A percentile compares a stretch with the other conserved stretches of the same genome.
These are phyloP conservation scores for Gardenia jasminoides DNA, from an alignment of 257 asterid species.

Conservation along the genomic window DNA sequence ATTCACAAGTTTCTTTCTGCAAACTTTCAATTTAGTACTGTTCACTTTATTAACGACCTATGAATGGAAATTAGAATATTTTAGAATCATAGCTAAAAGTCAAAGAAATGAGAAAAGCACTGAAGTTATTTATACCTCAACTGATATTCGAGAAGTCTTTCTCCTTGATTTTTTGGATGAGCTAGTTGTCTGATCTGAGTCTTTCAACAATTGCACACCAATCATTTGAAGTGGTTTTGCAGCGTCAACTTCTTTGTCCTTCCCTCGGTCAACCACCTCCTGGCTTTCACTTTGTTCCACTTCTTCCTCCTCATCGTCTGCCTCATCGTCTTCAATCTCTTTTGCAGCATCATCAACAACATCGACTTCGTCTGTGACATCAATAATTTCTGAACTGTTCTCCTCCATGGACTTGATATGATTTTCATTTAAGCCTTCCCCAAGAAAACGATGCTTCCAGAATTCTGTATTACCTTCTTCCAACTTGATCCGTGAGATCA, in stretches of 20 bases:
- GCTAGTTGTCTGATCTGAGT: constrained; percentile 64
- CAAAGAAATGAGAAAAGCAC: not conserved
- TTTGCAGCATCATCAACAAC: constrained; percentile 52
- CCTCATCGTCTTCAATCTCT: constrained; percentile 76
- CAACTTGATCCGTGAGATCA: constrained; percentile 86
- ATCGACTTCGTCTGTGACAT: constrained; percentile 40
- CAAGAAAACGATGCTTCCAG: constrained; percentile 95
- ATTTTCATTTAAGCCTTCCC: constrained; percentile 74
- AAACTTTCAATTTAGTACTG: not conserved
- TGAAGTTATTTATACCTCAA: constrained; percentile 49
- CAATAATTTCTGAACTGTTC: constrained; percentile 47
- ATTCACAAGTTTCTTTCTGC: not conserved
- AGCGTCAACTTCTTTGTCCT: constrained; percentile 73
- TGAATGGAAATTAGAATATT: not conserved
- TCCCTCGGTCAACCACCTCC: constrained; percentile 67
- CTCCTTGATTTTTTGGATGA: constrained; percentile 74
- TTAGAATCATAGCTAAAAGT: too few relatives aligned
- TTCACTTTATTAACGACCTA: not conserved
- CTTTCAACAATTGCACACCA: constrained; percentile 90
- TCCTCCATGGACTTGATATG: constrained; percentile 56
- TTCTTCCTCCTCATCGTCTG: constrained; percentile 68
- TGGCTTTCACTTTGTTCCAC: constrained; percentile 73
- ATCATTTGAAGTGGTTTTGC: constrained; percentile 93
- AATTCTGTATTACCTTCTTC: constrained; percentile 96
- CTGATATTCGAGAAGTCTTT: constrained; percentile 57